A percentile compares a stretch with the other conserved stretches of the same genome.
Evolutionary conservation across 495 filamentous ascomycete species (phyloP).

Genomic region (Apiosordaria backusii): DNA sequence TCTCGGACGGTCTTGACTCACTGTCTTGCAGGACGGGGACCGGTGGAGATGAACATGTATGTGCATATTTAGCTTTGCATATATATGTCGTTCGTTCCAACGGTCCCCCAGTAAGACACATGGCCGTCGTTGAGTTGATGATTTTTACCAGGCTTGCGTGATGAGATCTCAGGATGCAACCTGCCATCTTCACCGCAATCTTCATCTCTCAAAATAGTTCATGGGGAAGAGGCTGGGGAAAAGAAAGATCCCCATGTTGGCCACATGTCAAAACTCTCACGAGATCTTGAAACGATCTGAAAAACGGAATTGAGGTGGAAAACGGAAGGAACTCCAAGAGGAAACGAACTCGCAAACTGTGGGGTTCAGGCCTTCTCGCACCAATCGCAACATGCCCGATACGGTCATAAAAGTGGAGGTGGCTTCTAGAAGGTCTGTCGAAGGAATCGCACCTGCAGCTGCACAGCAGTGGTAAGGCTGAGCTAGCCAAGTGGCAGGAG

Average conservation of each 20-base stretch:
- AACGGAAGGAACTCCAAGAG: not conserved
- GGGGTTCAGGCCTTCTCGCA: not conserved
- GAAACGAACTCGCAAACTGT: not conserved
- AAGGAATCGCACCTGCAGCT: conserved; percentile 23
- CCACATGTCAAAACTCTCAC: not conserved
- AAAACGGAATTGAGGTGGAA: not conserved
- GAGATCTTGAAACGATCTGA: not conserved
- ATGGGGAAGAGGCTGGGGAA: not conserved
- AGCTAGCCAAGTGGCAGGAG: conserved; percentile 4
- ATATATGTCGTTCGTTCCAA: not conserved
- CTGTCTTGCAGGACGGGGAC: not conserved
- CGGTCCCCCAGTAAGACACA: not conserved
- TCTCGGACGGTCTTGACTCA: not conserved
- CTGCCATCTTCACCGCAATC: not conserved
- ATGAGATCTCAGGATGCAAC: not conserved
- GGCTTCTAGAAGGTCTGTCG: conserved; percentile 26
- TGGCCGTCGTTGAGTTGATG: not conserved
- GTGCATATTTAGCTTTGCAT: not conserved
- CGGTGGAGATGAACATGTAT: not conserved
- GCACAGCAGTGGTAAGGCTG: conserved; percentile 31
- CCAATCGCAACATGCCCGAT: not conserved
- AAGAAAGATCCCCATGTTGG: not conserved
- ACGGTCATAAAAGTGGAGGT: not conserved
- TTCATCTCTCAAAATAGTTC: not conserved
- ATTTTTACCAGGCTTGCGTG: too few species aligned